phyloP scores from a whole-genome alignment of 179 eudicot genomes.

The Silene noctiflora region DNA sequence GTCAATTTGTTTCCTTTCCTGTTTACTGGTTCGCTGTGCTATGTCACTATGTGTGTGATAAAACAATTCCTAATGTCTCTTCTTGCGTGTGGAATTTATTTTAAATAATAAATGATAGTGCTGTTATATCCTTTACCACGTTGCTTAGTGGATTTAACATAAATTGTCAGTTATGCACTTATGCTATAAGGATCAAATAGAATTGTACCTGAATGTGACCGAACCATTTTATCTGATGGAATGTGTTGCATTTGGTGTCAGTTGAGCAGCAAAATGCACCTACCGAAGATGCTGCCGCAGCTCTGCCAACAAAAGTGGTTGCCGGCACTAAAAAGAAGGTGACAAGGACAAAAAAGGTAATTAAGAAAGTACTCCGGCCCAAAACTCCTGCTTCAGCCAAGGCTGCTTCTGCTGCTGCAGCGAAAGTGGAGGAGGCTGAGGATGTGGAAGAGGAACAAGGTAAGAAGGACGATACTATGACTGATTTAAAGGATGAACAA shows the following conservation, averaged over 20 bases:
- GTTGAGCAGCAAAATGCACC: slow-evolving; percentile 39
- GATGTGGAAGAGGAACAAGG: slow-evolving; percentile 31
- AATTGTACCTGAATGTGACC: not conserved
- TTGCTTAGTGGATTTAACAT: too few relatives aligned
- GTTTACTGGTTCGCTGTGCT: too few relatives aligned
- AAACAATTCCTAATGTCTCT: too few relatives aligned
- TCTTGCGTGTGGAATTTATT: too few relatives aligned
- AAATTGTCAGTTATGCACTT: too few relatives aligned
- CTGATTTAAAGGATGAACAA: slow-evolving; percentile 23
- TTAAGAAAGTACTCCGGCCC: slow-evolving; percentile 38
- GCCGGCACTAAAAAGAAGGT: slow-evolving; percentile 34
- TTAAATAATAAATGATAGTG: too few relatives aligned
- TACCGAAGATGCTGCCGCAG: slow-evolving; percentile 32
- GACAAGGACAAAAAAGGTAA: slow-evolving; percentile 38
- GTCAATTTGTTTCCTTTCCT: too few relatives aligned
- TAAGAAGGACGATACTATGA: slow-evolving; percentile 30
- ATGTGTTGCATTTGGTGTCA: slow-evolving; percentile 6
- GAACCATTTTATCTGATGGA: not conserved
- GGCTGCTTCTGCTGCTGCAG: slow-evolving; percentile 30
- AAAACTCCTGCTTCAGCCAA: slow-evolving; percentile 47
- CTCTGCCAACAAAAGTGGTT: slow-evolving; percentile 31
- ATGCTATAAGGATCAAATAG: not conserved
- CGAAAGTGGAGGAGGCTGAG: slow-evolving; percentile 25
- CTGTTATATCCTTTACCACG: too few relatives aligned
- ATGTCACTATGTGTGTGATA: too few relatives aligned